These are phyloP conservation scores for Tetrahymena elliotti DNA, from an alignment of 73 alveolate species.

Conservation along the genomic window DNA sequence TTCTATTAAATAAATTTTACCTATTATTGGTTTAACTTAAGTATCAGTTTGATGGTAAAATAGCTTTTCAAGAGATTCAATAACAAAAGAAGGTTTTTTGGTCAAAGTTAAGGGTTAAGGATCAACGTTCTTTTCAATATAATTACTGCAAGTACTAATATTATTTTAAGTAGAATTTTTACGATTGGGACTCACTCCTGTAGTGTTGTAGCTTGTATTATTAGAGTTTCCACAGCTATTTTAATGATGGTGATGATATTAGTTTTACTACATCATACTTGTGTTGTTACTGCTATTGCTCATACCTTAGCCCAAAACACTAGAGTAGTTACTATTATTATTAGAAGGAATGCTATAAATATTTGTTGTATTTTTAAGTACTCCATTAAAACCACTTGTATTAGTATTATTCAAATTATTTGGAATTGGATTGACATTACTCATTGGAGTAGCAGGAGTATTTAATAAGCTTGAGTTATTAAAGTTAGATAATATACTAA, in stretches of 20 bases:
- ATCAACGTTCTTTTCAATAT: neutral
- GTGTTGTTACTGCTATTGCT: neutral
- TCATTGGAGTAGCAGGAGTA: neutral
- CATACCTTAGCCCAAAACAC: neutral
- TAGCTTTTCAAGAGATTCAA: constrained; percentile 61
- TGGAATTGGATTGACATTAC: neutral
- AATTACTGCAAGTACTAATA: neutral
- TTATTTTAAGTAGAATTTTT: neutral
- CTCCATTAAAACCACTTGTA: neutral
- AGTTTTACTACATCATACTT: neutral
- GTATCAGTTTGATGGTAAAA: constrained; percentile 80
- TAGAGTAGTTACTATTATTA: neutral
- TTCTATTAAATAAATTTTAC: constrained; percentile 22
- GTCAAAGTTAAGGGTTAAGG: neutral
- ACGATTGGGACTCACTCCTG: neutral
- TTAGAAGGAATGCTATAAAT: neutral
- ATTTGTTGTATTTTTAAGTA: neutral
- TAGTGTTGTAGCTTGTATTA: neutral
- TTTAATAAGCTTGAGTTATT: neutral
- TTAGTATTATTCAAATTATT: neutral
- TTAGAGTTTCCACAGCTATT: neutral
- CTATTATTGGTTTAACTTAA: constrained; percentile 90
- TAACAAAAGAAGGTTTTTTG: neutral
- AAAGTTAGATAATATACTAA: neutral
- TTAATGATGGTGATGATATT: neutral